Base-by-base conservation (phyloP, 208 protist genomes). In the Trypanosoma melophagium region DNA sequence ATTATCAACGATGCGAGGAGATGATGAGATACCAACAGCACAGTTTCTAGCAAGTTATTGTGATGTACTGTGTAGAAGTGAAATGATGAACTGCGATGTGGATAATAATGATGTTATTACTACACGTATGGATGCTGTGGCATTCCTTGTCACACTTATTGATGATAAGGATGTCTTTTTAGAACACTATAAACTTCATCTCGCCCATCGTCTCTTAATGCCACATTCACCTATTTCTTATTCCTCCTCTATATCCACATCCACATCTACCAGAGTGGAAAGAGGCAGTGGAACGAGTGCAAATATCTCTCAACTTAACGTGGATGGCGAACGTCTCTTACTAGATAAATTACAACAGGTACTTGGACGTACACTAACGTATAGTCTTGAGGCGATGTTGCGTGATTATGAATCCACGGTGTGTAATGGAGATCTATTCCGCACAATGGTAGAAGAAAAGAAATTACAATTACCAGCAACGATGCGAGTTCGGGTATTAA, bases 101-200 rank as follows among this genome's bases (percentile, higher is more conserved):
- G 60, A 71, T 24, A 61, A 53, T 9, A 42, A 45, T 9, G 72
- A 67, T 45, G 53, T 72, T 14, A 52, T 28, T 12, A 53, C 54
- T 22, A 19, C 41, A 19, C 42, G 31, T 31, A 44, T 38, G n/a
- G 19, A 60, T 24, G 25, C 51, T 44, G 63, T 92, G 9, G 74
- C 71, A 13, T 63, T 55, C 10, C 69, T 92, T 10, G 80, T 77
- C 12, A 44, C 70, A 2, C 66, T 87, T 19, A 53, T 92, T 14
- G 82, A 89, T 66, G 74, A 85, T 58, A 88, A 92, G 58, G 82
- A 88, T 65, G 69, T 77, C 0, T 89, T 89, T 52, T 53, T 92
- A 3, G 80, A 88, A 70, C 65, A 84, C 61, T 80, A 85, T 61
- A 75, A 73, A 31, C 45, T 79, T 35, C 76, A 70, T 9, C 66